Conservation (phyloP, 192 early-diverging fungal genomes). For the Entrophospora sp. region DNA sequence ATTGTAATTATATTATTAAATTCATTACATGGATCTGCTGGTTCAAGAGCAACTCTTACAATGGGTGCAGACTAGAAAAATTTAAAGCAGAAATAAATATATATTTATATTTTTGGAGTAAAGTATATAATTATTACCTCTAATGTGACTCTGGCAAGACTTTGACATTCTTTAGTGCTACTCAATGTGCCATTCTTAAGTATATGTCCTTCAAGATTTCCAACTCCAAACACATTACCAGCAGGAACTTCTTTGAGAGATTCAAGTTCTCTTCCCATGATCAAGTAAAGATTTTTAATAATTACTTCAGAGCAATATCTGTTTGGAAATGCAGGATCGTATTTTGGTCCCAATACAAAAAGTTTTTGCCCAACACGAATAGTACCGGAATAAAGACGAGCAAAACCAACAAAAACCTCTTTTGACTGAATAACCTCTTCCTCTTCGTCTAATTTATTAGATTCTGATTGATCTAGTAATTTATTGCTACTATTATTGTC, state of each 20-base stretch:
- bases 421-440: constrained; percentile 36
- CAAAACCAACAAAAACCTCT: constrained; percentile 82
- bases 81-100: background rate
- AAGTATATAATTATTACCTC: too few species aligned
- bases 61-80: constrained; percentile 67
- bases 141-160: constrained; percentile 59
- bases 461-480: too few species aligned
- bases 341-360: constrained; percentile 91
- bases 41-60: constrained; percentile 93
- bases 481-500: too few species aligned
- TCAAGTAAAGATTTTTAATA: constrained; percentile 76
- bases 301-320: constrained; percentile 60
- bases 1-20: background rate
- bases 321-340: constrained; percentile 55
- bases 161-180: constrained; percentile 62
- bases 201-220: constrained; percentile 78
- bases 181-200: constrained; percentile 91
- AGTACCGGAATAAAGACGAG: constrained; percentile 87
- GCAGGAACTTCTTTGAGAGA: constrained; percentile 77
- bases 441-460: constrained; percentile 25
- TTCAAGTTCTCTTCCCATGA: constrained; percentile 95
- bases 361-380: constrained; percentile 78
- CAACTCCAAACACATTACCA: constrained; percentile 95
- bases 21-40: constrained; percentile 63
- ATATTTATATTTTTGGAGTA: too few species aligned